A percentile compares a stretch with the other conserved stretches of the same genome.
phyloP scores from a whole-genome alignment of 2,329 filamentous ascomycete species.

The Huntiella decipiens region DNA sequence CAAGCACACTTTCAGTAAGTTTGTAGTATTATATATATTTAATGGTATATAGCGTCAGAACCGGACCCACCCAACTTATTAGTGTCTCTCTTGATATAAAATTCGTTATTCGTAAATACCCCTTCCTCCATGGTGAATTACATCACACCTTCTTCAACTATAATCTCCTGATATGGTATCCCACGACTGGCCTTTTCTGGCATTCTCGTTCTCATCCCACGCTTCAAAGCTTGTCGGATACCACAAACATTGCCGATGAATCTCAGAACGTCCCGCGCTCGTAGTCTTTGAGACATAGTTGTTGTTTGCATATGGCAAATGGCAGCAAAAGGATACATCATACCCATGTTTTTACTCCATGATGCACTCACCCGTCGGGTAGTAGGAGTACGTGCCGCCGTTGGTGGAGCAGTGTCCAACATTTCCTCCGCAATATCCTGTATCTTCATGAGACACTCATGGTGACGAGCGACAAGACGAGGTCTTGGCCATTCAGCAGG shows the following conservation, averaged over 20 bases:
- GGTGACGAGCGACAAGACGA: neutral
- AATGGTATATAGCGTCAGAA: no score
- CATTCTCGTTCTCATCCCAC: constrained; percentile 6
- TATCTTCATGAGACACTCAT: constrained; percentile 3
- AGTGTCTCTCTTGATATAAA: no score
- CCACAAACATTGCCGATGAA: constrained; percentile 9
- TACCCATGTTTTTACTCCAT: constrained; percentile 10
- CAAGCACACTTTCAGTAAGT: no score
- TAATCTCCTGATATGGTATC: no score
- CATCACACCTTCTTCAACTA: no score
- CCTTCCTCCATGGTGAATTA: no score
- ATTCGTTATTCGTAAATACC: no score
- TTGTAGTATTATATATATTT: no score
- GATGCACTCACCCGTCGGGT: neutral
- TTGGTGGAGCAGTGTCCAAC: constrained; percentile 6
- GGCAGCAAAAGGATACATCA: constrained; percentile 11
- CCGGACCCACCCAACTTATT: no score
- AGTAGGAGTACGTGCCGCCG: neutral
- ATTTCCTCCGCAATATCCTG: constrained; percentile 5
- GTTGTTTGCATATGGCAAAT: constrained; percentile 11
- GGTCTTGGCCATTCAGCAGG: neutral
- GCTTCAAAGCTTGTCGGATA: constrained; percentile 8
- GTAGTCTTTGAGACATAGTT: constrained; percentile 1
- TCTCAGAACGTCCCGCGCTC: constrained; percentile 9
- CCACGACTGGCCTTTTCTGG: constrained; percentile 1